Base-by-base conservation (phyloP, 306 rosid species). In the Malus fusca region DNA sequence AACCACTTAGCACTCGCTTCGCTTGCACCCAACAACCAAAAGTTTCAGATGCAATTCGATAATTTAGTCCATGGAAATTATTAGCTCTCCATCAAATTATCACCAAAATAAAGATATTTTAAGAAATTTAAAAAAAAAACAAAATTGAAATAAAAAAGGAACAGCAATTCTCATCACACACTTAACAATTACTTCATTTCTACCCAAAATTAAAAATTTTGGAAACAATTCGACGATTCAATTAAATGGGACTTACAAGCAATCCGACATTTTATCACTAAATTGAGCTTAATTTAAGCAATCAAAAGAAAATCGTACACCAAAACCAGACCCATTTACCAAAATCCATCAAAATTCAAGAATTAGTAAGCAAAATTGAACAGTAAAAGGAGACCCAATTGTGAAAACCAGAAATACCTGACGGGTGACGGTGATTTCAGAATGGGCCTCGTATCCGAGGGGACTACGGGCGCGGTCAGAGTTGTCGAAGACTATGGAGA, bases 391-490 rank as follows among this genome's bases (percentile, higher is more conserved):
- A 73, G 56, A 60, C 30, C 4, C 6, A 13, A 52, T 10, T 4
- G 14, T 12, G 31, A 6, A 61, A 61, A 64, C 42, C 66, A 14
- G 48, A 30, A n/a, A 28, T 33, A 94, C 97, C 98, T 94, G 98
- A 71, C 97, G 88, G 5, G 97, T 95, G 40, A 95, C 97, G 2
- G 98, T 95, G 60, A 95, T 92, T 59, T 92, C 98, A 0, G 88
- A 77, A 61, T 89, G 97, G 60, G 70, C 88, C 81, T 90, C 97
- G 25, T 92, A 95, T 0, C 98, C 98, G 44, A 92, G 90, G 11
- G 97, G 97, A 78, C 98, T 95, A 3, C 97, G 85, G n/a, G 64
- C 76, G 37, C 88, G 77, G 52, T 92, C 80, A 1, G 93, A 83
- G 65, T 95, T 95, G 80, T 95, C 96, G 42, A 95, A 95, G 65